A percentile compares a stretch with the other conserved stretches of the same genome.
These are phyloP conservation scores for Udeniomyces megalosporus DNA, from an alignment of 768 basidiomycete species.

Conservation along the genomic window DNA sequence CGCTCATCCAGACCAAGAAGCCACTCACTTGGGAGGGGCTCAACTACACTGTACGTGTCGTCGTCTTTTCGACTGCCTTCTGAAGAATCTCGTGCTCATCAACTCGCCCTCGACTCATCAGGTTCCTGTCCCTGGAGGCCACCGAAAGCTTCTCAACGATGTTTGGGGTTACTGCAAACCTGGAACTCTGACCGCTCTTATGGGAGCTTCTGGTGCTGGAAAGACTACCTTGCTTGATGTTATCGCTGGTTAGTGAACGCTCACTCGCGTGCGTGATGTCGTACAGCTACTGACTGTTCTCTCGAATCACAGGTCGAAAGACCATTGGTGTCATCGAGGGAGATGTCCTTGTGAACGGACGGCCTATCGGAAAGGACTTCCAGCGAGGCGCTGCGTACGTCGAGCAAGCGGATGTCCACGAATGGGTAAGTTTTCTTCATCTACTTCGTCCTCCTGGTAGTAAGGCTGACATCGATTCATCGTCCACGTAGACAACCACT, in stretches of 20 bases:
- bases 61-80: neutral
- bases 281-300: constrained; percentile 28
- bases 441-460: neutral
- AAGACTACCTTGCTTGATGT: constrained; percentile 18
- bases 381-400: constrained; percentile 43
- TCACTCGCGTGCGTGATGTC: no score
- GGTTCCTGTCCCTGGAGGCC: constrained; percentile 21
- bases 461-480: constrained; percentile 32
- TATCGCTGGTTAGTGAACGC: neutral
- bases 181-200: constrained; percentile 65
- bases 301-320: constrained; percentile 43
- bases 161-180: constrained; percentile 67
- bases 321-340: constrained; percentile 57
- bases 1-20: constrained; percentile 18
- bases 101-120: neutral
- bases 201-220: constrained; percentile 46
- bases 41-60: constrained; percentile 22
- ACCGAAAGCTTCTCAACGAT: constrained; percentile 42
- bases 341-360: constrained; percentile 50
- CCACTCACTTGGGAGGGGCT: constrained; percentile 30
- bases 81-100: no score
- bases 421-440: neutral
- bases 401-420: constrained; percentile 55
- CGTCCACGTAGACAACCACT: constrained; percentile 50
- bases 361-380: constrained; percentile 40